These are phyloP conservation scores for Lactarius vividus DNA, from an alignment of 768 basidiomycete species.

Conservation along the genomic window DNA sequence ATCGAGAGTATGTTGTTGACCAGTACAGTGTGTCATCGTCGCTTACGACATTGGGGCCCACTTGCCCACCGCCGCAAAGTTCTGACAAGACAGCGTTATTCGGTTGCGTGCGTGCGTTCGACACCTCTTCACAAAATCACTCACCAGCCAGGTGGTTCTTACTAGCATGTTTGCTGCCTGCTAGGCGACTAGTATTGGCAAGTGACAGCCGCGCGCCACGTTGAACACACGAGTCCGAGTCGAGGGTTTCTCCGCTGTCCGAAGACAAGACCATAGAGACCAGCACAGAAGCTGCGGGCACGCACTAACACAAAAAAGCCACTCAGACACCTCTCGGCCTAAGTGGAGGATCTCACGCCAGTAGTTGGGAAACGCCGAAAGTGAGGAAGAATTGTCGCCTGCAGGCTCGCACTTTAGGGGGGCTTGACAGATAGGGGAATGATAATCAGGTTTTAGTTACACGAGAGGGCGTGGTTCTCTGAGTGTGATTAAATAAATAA, in stretches of 20 bases:
- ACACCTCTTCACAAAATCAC: conserved; percentile 18
- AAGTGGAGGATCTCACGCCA: conserved; percentile 4
- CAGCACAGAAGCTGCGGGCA: conserved; percentile 12
- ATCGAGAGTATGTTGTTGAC: neutral
- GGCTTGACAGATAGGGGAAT: conserved; percentile 24
- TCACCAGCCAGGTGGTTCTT: conserved; percentile 3
- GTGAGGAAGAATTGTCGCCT: neutral
- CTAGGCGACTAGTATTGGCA: conserved; percentile 5
- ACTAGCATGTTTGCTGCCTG: neutral
- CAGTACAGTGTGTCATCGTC: neutral
- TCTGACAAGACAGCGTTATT: neutral
- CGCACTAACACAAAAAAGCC: neutral
- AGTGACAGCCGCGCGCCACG: conserved; percentile 12
- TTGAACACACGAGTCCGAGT: conserved; percentile 25
- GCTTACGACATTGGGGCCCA: neutral
- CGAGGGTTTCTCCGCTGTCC: neutral
- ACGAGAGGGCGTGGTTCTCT: conserved; percentile 24
- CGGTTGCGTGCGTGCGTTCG: conserved; percentile 1
- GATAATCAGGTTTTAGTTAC: conserved; percentile 22
- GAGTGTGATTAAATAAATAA: conserved; percentile 24
- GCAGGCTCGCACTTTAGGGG: conserved; percentile 7
- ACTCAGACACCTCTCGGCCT: neutral
- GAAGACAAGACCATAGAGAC: conserved; percentile 13
- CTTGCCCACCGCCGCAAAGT: neutral
- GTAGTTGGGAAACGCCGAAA: neutral